These are phyloP conservation scores for Penicillium verhagenii DNA, from an alignment of 495 filamentous ascomycete genomes.

Conservation along the genomic window DNA sequence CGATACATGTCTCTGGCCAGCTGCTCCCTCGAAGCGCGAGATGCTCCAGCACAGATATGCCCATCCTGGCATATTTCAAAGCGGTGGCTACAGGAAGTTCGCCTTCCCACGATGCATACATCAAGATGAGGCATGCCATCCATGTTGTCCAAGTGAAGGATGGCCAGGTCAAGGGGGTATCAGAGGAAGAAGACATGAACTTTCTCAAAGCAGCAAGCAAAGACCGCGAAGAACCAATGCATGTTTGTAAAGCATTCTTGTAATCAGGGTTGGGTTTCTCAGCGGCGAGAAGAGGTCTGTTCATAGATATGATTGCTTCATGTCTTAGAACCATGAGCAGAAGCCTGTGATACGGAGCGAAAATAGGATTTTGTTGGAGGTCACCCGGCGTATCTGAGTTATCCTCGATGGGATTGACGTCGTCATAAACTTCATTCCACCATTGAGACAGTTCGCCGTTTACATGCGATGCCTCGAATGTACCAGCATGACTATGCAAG, in stretches of 20 bases:
- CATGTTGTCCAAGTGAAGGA: conserved; percentile 50
- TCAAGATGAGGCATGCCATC: conserved; percentile 49
- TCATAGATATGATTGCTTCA: conserved; percentile 47
- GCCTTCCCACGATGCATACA: conserved; percentile 45
- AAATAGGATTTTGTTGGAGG: background rate
- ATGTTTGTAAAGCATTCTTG: conserved; percentile 42
- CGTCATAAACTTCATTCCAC: conserved; percentile 50
- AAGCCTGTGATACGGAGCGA: conserved; percentile 35
- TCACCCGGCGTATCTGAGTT: conserved; percentile 2
- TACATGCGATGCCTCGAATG: conserved; percentile 36
- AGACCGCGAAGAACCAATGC: conserved; percentile 43
- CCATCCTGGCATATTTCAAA: conserved; percentile 35
- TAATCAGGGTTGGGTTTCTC: conserved; percentile 38
- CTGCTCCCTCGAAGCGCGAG: conserved; percentile 35
- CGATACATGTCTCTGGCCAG: conserved; percentile 45
- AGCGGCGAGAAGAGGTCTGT: conserved; percentile 41
- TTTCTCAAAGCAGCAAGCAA: conserved; percentile 34
- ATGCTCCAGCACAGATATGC: conserved; percentile 33
- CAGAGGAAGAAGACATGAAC: conserved; percentile 23
- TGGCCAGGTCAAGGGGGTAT: conserved; percentile 39
- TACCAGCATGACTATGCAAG: conserved; percentile 32
- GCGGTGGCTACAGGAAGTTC: conserved; percentile 32
- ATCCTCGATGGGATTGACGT: conserved; percentile 34
- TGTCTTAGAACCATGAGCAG: conserved; percentile 38
- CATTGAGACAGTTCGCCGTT: conserved; percentile 40